Percentiles rank a stretch among this genome's conserved stretches.
phyloP scores from a whole-genome alignment of 441 rosid species.

The Populus tomentosa region DNA sequence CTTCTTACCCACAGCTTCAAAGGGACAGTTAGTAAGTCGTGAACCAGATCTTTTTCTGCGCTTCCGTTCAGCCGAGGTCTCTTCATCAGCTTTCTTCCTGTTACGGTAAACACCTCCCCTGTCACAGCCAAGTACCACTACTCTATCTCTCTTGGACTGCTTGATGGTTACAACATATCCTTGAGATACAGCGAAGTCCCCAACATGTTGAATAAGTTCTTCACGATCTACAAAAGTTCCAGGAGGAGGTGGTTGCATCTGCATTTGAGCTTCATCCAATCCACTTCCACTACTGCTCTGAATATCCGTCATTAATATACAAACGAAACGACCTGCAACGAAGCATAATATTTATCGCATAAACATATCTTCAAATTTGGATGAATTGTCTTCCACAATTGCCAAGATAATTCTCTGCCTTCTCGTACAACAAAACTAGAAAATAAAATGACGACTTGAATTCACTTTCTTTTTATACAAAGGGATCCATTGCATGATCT shows the following conservation, averaged over 20 bases:
- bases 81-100: slow-evolving; percentile 44
- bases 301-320: slow-evolving; percentile 30
- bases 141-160: slow-evolving; percentile 60
- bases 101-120: slow-evolving; percentile 70
- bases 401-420: not conserved
- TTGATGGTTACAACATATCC: slow-evolving; percentile 71
- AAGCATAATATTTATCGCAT: slow-evolving; percentile 1
- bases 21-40: slow-evolving; percentile 64
- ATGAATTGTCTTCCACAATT: not conserved
- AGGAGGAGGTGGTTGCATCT: slow-evolving; percentile 61
- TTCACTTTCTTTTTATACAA: not conserved
- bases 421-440: not conserved
- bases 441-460: not conserved
- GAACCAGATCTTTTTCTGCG: slow-evolving; percentile 57
- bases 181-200: slow-evolving; percentile 54
- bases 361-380: not conserved
- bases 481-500: not conserved
- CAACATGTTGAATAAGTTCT: slow-evolving; percentile 57
- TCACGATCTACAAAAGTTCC: slow-evolving; percentile 58
- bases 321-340: slow-evolving; percentile 21
- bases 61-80: slow-evolving; percentile 34
- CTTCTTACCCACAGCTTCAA: slow-evolving; percentile 59
- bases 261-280: slow-evolving; percentile 21
- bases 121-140: slow-evolving; percentile 68
- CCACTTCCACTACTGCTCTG: slow-evolving; percentile 25